Conservation (phyloP, 371 early-diverging fungal genomes). For the Mortierella sp. region DNA sequence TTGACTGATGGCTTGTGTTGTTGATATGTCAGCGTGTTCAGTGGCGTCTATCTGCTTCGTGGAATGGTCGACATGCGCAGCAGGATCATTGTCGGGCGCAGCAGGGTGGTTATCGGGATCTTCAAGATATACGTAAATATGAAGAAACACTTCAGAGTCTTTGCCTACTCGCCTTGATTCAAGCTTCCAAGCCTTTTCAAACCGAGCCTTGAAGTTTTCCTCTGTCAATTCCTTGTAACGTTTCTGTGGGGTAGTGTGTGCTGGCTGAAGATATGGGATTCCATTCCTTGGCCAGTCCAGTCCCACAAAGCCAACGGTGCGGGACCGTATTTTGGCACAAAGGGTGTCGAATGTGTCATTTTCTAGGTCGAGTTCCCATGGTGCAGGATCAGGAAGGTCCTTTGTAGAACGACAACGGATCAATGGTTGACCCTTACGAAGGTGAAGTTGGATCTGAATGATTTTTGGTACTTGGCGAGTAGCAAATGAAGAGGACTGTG, state of each 20-base stretch:
- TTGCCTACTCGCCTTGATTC: constrained; percentile 11
- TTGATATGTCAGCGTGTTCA: neutral
- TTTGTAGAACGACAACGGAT: constrained; percentile 17
- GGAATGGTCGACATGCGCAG: neutral
- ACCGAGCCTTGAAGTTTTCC: neutral
- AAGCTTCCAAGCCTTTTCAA: constrained; percentile 9
- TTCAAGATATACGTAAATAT: constrained; percentile 10
- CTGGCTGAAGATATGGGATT: constrained; percentile 16
- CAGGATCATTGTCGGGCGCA: neutral
- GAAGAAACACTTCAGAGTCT: neutral
- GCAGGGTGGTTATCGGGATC: neutral
- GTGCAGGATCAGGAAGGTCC: constrained; percentile 19
- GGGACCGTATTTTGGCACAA: constrained; percentile 4
- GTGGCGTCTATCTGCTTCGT: neutral
- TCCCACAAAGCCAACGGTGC: neutral
- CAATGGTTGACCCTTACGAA: constrained; percentile 20
- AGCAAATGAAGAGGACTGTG: neutral
- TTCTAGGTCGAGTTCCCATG: neutral
- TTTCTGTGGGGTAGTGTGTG: constrained; percentile 12
- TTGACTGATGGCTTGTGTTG: neutral
- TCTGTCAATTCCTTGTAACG: constrained; percentile 2
- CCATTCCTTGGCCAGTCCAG: constrained; percentile 8
- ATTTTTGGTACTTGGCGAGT: neutral
- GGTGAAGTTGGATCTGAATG: constrained; percentile 12
- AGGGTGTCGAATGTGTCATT: constrained; percentile 7